Conservation (phyloP, 2,329 filamentous ascomycete species). For the Exophiala calicioides region DNA sequence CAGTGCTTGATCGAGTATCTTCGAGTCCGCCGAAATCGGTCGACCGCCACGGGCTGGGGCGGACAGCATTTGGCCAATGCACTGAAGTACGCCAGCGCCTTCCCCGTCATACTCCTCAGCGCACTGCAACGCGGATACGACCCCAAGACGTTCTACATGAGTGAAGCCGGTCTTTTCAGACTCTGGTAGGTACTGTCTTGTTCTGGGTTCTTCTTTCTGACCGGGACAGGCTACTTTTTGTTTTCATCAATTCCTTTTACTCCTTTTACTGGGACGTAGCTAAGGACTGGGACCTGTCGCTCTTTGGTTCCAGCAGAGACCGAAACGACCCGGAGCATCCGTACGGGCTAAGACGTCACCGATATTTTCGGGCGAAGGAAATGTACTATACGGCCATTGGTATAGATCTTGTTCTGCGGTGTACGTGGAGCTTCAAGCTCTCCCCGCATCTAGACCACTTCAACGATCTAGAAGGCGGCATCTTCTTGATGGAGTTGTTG, state of each 20-base stretch:
- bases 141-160: conserved; percentile 53
- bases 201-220: conserved; percentile 14
- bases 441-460: conserved; percentile 79
- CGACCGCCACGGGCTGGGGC: conserved; percentile 63
- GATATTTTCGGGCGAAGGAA: conserved; percentile 69
- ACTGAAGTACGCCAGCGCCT: conserved; percentile 88
- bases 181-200: conserved; percentile 50
- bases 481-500: conserved; percentile 82
- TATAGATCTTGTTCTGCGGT: conserved; percentile 78
- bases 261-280: conserved; percentile 99
- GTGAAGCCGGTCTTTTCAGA: conserved; percentile 57
- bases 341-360: conserved; percentile 73
- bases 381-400: conserved; percentile 82
- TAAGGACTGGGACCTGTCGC: conserved; percentile 92
- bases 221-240: conserved; percentile 65
- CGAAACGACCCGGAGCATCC: conserved; percentile 67
- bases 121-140: conserved; percentile 69
- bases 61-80: conserved; percentile 92
- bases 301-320: conserved; percentile 65
- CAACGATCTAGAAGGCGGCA: conserved; percentile 81
- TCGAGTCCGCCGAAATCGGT: conserved; percentile 62
- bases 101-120: conserved; percentile 83
- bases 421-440: conserved; percentile 89
- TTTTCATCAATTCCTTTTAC: conserved; percentile 82
- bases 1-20: conserved; percentile 89